A percentile compares a stretch with the other conserved stretches of the same genome.
These are phyloP conservation scores for Sesbania bispinosa DNA, from an alignment of 306 rosid species.

Conservation along the genomic window DNA sequence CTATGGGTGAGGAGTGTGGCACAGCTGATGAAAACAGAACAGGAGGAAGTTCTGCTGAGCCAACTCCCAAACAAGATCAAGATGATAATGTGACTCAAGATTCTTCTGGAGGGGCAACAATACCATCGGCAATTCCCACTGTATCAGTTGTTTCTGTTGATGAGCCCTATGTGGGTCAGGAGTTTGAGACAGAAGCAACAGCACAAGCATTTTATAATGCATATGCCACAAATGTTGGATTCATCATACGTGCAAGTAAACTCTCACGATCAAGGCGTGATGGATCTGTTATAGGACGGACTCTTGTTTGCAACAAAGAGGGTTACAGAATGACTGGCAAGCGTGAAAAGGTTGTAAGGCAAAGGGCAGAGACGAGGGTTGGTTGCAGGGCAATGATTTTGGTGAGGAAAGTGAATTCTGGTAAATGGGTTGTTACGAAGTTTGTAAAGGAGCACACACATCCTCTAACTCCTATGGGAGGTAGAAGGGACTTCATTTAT, in stretches of 20 bases:
- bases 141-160: conserved; percentile 47
- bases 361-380: conserved; percentile 94
- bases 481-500: conserved; percentile 75
- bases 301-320: conserved; percentile 96
- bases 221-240: conserved; percentile 79
- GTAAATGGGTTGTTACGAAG: conserved; percentile 86
- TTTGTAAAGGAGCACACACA: conserved; percentile 88
- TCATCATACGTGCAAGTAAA: conserved; percentile 90
- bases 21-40: conserved; percentile 57
- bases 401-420: conserved; percentile 81
- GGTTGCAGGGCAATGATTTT: conserved; percentile 96
- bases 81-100: conserved; percentile 48
- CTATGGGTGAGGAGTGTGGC: conserved; percentile 37
- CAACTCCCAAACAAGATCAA: conserved; percentile 45
- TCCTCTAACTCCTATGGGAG: conserved; percentile 74
- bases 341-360: conserved; percentile 94
- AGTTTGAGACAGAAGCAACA: conserved; percentile 85
- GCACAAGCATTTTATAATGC: conserved; percentile 93
- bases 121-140: conserved; percentile 49
- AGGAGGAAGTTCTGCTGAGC: conserved; percentile 63
- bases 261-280: conserved; percentile 96
- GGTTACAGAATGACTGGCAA: conserved; percentile 94
- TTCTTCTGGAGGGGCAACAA: conserved; percentile 45
- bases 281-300: conserved; percentile 90
- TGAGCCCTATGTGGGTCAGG: conserved; percentile 92